phyloP scores from a whole-genome alignment of 208 protist species.

The Crithidia sp. region DNA sequence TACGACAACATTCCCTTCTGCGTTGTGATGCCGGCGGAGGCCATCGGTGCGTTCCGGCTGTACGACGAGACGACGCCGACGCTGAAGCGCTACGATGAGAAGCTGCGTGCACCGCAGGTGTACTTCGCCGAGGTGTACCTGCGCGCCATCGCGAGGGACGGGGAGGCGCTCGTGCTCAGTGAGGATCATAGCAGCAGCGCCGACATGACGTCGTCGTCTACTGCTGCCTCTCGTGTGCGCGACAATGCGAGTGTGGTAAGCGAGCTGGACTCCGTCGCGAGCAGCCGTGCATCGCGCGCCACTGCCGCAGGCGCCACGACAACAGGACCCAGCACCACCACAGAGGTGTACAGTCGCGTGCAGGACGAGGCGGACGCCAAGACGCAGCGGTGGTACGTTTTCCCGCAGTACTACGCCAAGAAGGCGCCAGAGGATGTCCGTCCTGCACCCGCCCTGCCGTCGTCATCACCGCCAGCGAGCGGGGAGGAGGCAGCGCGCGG shows the following conservation, averaged over 20 bases:
- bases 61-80: conserved; percentile 37
- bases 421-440: not conserved
- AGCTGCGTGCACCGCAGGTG: conserved; percentile 28
- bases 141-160: conserved; percentile 44
- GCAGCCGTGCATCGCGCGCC: not conserved
- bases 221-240: not conserved
- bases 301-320: not conserved
- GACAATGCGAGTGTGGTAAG: not conserved
- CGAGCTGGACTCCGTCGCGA: not conserved
- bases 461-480: not conserved
- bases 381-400: conserved; percentile 40
- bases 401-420: conserved; percentile 34
- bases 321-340: not conserved
- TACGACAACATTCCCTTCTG: conserved; percentile 50
- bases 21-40: conserved; percentile 28
- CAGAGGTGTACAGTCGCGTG: conserved; percentile 18
- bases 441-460: not conserved
- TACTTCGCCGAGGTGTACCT: conserved; percentile 54
- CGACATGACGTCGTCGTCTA: not conserved
- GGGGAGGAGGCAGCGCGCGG: not conserved
- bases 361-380: conserved; percentile 4
- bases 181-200: conserved; percentile 3
- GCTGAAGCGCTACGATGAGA: conserved; percentile 55
- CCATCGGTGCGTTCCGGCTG: conserved; percentile 35
- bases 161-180: conserved; percentile 16